phyloP scores from a whole-genome alignment of 2,329 filamentous ascomycete genomes.

The Setomelanomma holmii region DNA sequence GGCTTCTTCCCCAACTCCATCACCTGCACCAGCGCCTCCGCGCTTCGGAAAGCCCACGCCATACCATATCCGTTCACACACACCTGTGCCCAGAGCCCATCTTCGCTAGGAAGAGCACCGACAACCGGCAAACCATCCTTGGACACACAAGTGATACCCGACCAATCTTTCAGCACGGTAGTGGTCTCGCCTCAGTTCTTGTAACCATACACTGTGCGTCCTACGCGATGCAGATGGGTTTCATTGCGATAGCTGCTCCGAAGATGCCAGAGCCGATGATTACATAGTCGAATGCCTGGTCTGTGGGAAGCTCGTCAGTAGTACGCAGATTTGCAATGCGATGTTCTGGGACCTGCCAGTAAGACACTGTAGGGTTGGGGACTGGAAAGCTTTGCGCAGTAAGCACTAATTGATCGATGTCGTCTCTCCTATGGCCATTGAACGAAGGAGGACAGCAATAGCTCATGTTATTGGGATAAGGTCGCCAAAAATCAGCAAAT shows the following conservation, averaged over 20 bases:
- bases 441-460: neutral
- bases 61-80: neutral
- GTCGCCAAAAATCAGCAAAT: neutral
- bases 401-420: neutral
- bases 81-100: neutral
- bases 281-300: slow-evolving; percentile 39
- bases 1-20: slow-evolving; percentile 9
- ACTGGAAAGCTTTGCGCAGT: neutral
- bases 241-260: slow-evolving; percentile 47
- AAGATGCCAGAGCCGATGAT: slow-evolving; percentile 53
- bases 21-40: slow-evolving; percentile 12
- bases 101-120: neutral
- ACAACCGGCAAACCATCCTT: neutral
- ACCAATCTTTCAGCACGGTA: neutral
- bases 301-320: neutral
- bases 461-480: neutral
- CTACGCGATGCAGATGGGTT: slow-evolving; percentile 21
- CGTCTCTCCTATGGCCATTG: neutral
- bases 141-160: neutral
- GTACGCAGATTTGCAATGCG: neutral
- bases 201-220: neutral
- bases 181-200: neutral
- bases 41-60: slow-evolving; percentile 9
- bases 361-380: neutral
- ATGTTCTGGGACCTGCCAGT: neutral